These are phyloP conservation scores for Blakeslea trispora DNA, from an alignment of 371 early-diverging fungal species.

Conservation along the genomic window DNA sequence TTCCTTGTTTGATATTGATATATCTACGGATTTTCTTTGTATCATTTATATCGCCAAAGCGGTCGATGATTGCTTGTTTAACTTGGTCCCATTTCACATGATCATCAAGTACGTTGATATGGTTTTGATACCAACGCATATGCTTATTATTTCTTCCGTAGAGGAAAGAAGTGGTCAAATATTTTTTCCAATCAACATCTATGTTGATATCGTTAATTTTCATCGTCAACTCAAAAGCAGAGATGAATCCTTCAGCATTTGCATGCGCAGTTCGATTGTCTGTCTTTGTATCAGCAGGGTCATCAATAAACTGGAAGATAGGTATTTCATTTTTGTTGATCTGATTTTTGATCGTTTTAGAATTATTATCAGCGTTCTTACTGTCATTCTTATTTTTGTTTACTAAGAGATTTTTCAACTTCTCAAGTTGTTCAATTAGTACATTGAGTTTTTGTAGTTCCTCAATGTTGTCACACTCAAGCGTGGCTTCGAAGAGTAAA, in stretches of 20 bases:
- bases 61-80: background rate
- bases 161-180: background rate
- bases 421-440: too few species aligned
- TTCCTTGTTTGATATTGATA: background rate
- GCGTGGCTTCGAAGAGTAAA: too few species aligned
- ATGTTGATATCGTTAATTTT: background rate
- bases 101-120: background rate
- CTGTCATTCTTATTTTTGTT: too few species aligned
- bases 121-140: background rate
- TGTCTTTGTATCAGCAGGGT: background rate
- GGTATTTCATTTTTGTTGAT: background rate
- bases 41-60: background rate
- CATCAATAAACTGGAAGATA: background rate
- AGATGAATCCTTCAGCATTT: background rate
- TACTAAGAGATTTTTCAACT: too few species aligned
- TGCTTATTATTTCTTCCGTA: background rate
- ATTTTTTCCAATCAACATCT: slow-evolving; percentile 1
- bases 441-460: too few species aligned
- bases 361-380: too few species aligned
- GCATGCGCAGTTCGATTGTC: background rate
- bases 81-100: background rate
- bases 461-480: too few species aligned
- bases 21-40: background rate
- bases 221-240: background rate
- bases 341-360: background rate